A percentile compares a stretch with the other conserved stretches of the same genome.
Evolutionary conservation across 345 rosid species (phyloP).

Genomic region (Hypericum androsaemum): DNA sequence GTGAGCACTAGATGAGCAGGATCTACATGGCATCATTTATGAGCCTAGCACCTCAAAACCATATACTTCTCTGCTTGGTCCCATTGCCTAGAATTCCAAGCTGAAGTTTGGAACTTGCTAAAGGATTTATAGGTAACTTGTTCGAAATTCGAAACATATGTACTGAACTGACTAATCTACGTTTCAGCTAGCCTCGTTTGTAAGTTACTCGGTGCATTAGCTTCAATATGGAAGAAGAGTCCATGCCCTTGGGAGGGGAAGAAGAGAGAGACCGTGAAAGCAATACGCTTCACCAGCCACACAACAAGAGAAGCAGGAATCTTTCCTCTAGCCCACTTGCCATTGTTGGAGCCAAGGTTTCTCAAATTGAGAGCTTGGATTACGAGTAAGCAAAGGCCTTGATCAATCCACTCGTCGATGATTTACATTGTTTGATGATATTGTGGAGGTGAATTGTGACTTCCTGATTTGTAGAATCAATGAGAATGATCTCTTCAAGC

Average conservation of each 20-base stretch:
- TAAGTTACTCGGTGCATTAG: slow-evolving; percentile 8
- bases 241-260: slow-evolving; percentile 29
- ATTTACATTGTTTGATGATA: not conserved
- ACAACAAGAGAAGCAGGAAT: slow-evolving; percentile 59
- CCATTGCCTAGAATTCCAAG: no score
- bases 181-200: not conserved
- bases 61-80: no score
- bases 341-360: slow-evolving; percentile 74
- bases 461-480: slow-evolving; percentile 49
- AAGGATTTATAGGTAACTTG: no score
- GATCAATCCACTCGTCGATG: no score
- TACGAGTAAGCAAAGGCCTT: slow-evolving; percentile 59
- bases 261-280: slow-evolving; percentile 60
- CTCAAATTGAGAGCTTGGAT: slow-evolving; percentile 81
- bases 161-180: not conserved
- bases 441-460: not conserved
- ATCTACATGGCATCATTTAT: no score
- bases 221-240: slow-evolving; percentile 37
- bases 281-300: slow-evolving; percentile 51
- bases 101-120: no score
- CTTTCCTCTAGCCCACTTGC: slow-evolving; percentile 75
- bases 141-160: no score
- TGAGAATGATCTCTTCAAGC: slow-evolving; percentile 88
- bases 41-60: no score
- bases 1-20: no score